A percentile compares a stretch with the other conserved stretches of the same genome.
phyloP scores from a whole-genome alignment of 179 eudicot genomes.

The Silene coronaria region DNA sequence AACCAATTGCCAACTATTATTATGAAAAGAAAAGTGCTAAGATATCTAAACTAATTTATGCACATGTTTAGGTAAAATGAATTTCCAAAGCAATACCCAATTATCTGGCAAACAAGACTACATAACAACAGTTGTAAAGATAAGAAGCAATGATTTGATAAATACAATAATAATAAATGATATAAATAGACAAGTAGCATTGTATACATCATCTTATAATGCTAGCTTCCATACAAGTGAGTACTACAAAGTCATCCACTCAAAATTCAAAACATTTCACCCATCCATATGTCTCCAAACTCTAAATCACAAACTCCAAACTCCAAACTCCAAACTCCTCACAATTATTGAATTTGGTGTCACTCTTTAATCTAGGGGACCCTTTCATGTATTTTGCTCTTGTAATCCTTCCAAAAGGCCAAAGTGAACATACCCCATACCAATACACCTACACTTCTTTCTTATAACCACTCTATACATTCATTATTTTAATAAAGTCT shows the following conservation, averaged over 20 bases:
- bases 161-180: background rate
- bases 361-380: conserved; percentile 6
- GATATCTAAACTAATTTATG: background rate
- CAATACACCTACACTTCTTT: background rate
- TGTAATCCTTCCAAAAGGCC: conserved; percentile 24
- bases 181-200: background rate
- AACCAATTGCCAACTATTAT: no score
- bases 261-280: conserved; percentile 24
- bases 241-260: conserved; percentile 13
- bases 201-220: background rate
- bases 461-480: no score
- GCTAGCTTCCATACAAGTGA: conserved; percentile 7
- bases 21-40: no score
- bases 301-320: conserved; percentile 27
- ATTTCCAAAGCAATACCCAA: background rate
- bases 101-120: background rate
- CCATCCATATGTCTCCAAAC: conserved; percentile 32
- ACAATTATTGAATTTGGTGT: conserved; percentile 46
- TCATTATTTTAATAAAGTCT: no score
- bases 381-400: conserved; percentile 8
- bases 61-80: background rate
- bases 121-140: background rate
- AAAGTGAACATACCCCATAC: conserved; percentile 10
- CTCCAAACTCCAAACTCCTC: conserved; percentile 30
- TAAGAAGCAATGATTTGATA: background rate